Evolutionary conservation across 345 rosid species (phyloP).

Genomic region (Hypericum androsaemum): DNA sequence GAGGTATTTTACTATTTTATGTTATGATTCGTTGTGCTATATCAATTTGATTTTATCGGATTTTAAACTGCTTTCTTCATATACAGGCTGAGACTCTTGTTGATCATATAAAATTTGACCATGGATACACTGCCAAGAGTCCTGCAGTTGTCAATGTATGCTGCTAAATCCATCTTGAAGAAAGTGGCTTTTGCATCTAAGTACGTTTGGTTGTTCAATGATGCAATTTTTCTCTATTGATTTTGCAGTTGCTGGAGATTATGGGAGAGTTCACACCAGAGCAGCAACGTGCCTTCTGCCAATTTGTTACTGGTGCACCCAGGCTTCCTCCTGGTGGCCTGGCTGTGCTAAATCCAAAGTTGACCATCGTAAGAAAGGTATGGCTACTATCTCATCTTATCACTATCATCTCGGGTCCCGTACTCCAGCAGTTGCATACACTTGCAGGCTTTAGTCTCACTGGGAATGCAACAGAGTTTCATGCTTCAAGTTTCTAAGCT

Average conservation of each 20-base stretch:
- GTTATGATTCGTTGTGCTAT: not conserved
- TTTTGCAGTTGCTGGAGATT: slow-evolving; percentile 71
- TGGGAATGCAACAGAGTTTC: too few relatives aligned
- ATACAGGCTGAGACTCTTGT: slow-evolving; percentile 75
- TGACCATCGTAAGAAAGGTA: slow-evolving; percentile 99
- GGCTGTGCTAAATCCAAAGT: slow-evolving; percentile 88
- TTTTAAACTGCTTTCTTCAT: slow-evolving; percentile 1
- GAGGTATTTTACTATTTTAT: slow-evolving; percentile 38
- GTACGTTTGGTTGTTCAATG: not conserved
- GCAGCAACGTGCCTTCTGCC: slow-evolving; percentile 96
- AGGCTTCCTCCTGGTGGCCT: slow-evolving; percentile 97
- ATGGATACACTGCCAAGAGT: slow-evolving; percentile 94
- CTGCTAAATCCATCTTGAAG: slow-evolving; percentile 3
- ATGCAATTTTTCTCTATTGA: slow-evolving; percentile 4
- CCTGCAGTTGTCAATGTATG: slow-evolving; percentile 78
- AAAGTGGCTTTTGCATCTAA: not conserved
- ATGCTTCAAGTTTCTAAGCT: too few relatives aligned
- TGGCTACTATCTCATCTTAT: not conserved
- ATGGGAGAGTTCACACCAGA: slow-evolving; percentile 97
- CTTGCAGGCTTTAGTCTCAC: too few relatives aligned
- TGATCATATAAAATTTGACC: slow-evolving; percentile 98
- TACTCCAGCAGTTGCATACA: too few relatives aligned
- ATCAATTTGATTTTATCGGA: not conserved
- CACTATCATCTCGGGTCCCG: too few relatives aligned
- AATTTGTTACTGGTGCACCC: slow-evolving; percentile 99